phyloP scores from a whole-genome alignment of 768 basidiomycete species.

The Leccinum boreale region DNA sequence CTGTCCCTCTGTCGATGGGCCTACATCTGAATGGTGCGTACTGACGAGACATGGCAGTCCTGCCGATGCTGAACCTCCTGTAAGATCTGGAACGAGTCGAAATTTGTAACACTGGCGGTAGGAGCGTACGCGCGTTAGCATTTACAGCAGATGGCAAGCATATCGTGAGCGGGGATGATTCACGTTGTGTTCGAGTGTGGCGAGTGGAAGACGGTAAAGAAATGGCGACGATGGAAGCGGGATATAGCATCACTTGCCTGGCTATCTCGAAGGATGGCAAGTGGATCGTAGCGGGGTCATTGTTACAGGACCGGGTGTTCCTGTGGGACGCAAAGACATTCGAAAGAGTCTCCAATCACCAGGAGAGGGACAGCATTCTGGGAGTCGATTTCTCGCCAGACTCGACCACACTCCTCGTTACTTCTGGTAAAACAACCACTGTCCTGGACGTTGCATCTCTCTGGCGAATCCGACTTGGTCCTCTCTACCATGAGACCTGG shows the following conservation, averaged over 20 bases:
- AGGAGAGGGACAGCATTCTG: too few relatives aligned
- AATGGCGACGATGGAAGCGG: background rate
- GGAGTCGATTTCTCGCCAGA: background rate
- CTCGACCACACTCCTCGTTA: background rate
- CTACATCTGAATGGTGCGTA: too few relatives aligned
- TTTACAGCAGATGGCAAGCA: background rate
- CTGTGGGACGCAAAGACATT: background rate
- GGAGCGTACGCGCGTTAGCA: background rate
- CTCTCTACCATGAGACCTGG: background rate
- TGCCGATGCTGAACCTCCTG: too few relatives aligned
- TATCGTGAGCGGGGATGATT: background rate
- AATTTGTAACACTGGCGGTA: background rate
- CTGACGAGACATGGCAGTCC: too few relatives aligned
- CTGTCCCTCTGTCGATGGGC: too few relatives aligned
- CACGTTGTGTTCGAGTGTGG: background rate
- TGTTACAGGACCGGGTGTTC: background rate
- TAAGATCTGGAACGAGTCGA: background rate
- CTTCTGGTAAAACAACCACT: background rate
- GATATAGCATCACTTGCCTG: background rate
- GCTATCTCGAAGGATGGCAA: background rate
- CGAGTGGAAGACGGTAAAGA: background rate
- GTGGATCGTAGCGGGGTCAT: background rate
- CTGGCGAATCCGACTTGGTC: background rate
- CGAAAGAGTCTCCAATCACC: background rate
- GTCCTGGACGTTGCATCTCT: background rate